Conservation (phyloP, 2,329 filamentous ascomycete species). For the Penicillium glabrum region DNA sequence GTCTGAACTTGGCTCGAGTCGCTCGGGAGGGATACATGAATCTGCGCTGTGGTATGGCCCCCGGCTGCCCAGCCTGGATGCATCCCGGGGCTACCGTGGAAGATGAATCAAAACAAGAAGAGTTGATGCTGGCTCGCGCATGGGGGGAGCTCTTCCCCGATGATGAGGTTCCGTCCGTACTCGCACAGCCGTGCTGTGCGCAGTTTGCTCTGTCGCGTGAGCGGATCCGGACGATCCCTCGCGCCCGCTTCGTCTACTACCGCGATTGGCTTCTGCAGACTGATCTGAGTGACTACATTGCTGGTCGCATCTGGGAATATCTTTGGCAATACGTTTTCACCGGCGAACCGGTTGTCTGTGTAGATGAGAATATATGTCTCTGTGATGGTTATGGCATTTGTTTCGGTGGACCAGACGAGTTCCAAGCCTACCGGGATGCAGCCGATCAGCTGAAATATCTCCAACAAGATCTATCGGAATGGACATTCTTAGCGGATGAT, state of each 20-base stretch:
- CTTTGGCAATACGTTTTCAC: conserved; percentile 65
- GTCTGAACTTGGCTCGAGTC: conserved; percentile 54
- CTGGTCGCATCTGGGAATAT: conserved; percentile 63
- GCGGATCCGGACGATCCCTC: conserved; percentile 55
- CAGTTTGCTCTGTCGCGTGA: conserved; percentile 63
- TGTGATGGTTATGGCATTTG: conserved; percentile 66
- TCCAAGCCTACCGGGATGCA: conserved; percentile 6
- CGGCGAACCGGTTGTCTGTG: conserved; percentile 45
- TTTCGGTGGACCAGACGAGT: conserved; percentile 19
- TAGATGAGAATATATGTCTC: conserved; percentile 57
- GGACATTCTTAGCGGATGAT: conserved; percentile 9
- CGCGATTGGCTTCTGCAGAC: conserved; percentile 63
- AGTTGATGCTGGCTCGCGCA: conserved; percentile 45
- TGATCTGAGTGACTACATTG: conserved; percentile 54
- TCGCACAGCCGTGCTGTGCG: conserved; percentile 63
- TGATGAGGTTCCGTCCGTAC: conserved; percentile 46
- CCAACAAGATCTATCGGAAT: conserved; percentile 11
- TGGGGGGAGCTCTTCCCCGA: conserved; percentile 51
- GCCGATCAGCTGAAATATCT: conserved; percentile 5
- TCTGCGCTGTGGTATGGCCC: conserved; percentile 58
- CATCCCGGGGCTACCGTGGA: conserved; percentile 45
- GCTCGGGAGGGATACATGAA: conserved; percentile 59
- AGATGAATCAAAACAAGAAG: conserved; percentile 48
- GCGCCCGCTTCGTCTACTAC: conserved; percentile 56
- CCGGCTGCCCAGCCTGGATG: conserved; percentile 61